Evolutionary conservation across 257 asterid genomes (phyloP), one percentile per base, ranked within the genome.

Genomic region (Lithospermum erythrorhizon): DNA sequence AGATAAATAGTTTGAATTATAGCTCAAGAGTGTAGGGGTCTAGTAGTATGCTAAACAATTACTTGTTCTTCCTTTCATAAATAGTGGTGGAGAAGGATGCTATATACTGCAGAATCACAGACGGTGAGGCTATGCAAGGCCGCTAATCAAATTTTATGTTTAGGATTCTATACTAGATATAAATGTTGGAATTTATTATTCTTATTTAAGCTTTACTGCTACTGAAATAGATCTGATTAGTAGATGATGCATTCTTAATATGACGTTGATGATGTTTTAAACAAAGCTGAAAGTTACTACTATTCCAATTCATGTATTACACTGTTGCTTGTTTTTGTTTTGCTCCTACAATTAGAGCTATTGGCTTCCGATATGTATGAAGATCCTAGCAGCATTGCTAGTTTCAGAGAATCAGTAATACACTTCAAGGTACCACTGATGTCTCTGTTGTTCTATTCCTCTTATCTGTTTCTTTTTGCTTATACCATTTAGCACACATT

Each of bases 401-500:
- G 22, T 52, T 9, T 52, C 24, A 52, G n/a, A 18, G 21, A 53
- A 19, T 53, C 21, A 3, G 20, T 9, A 7, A 11, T 13, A 56
- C 11, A 56, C 18, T 23, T 75, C 70, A 78, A 29, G 79, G 75
- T 48, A 68, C 64, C 57, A 58, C 66, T 2, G 47, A 62, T 8
- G 68, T n/a, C 54, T 65, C 77, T 58, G 67, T 72, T 68, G 65
- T 71, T 54, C 58, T 75, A 32, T 59, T 72, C 55, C 83, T 70
- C 74, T 83, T 80, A 78, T 83, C 86, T 61, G 66, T 57, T 54
- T 64, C 60, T 20, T 78, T 78, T 58, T 78, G 67, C 81, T 83
- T 88, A 30, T 78, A 88, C 68, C 88, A 76, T 74, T 78, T 85
- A 13, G 96, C 95, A n/a, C 86, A 79, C 3, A 76, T 41, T 18